A percentile compares a stretch with the other conserved stretches of the same genome.
phyloP scores from a whole-genome alignment of 257 asterid genomes.

The Mentha longifolia region DNA sequence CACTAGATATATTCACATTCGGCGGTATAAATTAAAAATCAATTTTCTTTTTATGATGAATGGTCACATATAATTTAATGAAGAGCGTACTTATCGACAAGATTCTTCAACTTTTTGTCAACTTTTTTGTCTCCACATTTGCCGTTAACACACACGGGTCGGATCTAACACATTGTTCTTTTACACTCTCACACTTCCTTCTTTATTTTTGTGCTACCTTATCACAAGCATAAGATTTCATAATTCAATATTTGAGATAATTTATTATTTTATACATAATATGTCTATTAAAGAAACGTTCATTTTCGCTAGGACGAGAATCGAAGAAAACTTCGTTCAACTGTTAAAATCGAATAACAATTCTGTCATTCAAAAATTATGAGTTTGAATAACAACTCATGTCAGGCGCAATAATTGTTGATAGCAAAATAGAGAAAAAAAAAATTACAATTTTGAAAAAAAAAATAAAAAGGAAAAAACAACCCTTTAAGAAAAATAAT shows the following conservation, averaged over 20 bases:
- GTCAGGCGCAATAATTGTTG: not conserved
- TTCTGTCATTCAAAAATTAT: not conserved
- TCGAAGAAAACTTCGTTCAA: too few relatives aligned
- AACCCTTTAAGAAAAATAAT: constrained; percentile 1
- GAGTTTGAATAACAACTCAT: not conserved
- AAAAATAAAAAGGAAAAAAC: not conserved
- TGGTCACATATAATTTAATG: constrained; percentile 22
- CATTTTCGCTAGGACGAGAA: too few relatives aligned
- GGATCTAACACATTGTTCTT: not conserved
- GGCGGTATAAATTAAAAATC: not conserved
- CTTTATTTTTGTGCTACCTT: not conserved
- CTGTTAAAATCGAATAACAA: not conserved
- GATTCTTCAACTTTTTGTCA: constrained; percentile 26
- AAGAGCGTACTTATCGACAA: constrained; percentile 39
- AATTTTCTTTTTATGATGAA: not conserved
- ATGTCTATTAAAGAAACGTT: too few relatives aligned
- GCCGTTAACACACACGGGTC: constrained; percentile 10
- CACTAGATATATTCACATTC: not conserved
- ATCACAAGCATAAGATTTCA: too few relatives aligned
- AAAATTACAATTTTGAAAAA: not conserved
- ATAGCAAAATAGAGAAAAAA: not conserved
- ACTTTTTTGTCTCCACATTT: not conserved
- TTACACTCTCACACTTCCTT: not conserved
- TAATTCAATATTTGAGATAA: too few relatives aligned
- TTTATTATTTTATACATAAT: too few relatives aligned